Conservation (phyloP, 192 early-diverging fungal genomes). For the Geranomyces variabilis region DNA sequence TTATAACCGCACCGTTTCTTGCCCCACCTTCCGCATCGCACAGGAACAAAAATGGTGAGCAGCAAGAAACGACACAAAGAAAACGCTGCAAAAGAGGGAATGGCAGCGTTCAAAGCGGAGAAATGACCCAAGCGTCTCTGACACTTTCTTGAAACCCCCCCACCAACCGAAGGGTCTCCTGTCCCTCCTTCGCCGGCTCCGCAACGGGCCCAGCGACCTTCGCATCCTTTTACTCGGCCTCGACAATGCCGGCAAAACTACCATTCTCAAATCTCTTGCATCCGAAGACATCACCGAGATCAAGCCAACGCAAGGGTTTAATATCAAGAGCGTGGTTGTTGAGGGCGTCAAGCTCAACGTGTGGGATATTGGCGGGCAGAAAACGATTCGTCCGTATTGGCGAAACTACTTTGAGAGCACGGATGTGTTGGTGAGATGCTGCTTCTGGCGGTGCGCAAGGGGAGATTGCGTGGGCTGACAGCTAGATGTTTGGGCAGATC, state of each 20-base stretch:
- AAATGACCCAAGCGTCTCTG: too few relatives aligned
- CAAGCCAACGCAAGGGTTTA: conserved; percentile 68
- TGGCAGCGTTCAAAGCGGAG: too few relatives aligned
- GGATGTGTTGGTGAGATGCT: conserved; percentile 50
- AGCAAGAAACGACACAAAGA: too few relatives aligned
- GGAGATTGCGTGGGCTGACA: too few relatives aligned
- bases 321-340: conserved; percentile 60
- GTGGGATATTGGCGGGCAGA: conserved; percentile 68
- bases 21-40: too few relatives aligned
- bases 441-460: too few relatives aligned
- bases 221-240: conserved; percentile 63
- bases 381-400: conserved; percentile 63
- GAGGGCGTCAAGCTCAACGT: conserved; percentile 65
- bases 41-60: too few relatives aligned
- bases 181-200: conserved; percentile 52
- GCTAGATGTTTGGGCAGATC: conserved; percentile 51
- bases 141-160: too few relatives aligned
- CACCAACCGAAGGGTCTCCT: conserved; percentile 64
- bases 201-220: conserved; percentile 49
- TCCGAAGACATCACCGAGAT: conserved; percentile 60
- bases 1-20: too few relatives aligned
- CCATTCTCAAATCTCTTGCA: conserved; percentile 56
- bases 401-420: conserved; percentile 67
- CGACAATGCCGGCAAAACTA: conserved; percentile 66
- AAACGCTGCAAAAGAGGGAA: too few relatives aligned